Evolutionary conservation across 2,329 filamentous ascomycete genomes (phyloP).

Genomic region (Arthrobotrys entomopaga): DNA sequence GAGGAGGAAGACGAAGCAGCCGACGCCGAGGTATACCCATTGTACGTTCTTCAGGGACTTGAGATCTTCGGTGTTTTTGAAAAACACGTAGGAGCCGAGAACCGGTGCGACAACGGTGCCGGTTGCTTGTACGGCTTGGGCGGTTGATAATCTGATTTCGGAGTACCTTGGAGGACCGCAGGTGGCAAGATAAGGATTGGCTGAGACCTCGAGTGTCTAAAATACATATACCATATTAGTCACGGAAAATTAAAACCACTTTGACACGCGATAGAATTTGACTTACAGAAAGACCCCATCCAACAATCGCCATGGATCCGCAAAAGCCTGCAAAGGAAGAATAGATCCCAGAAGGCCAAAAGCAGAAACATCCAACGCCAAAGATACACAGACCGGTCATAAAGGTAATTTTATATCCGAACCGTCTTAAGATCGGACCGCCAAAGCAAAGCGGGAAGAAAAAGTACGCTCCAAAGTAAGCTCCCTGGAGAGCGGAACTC

Average conservation of each 20-base stretch:
- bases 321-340: slow-evolving; percentile 71
- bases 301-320: slow-evolving; percentile 69
- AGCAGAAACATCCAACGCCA: slow-evolving; percentile 69
- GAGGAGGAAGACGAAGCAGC: slow-evolving; percentile 69
- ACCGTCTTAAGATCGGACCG: slow-evolving; percentile 63
- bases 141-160: slow-evolving; percentile 70
- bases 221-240: background rate
- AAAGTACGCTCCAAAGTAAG: slow-evolving; percentile 71
- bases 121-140: slow-evolving; percentile 70
- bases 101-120: slow-evolving; percentile 69
- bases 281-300: slow-evolving; percentile 63
- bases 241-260: no score
- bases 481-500: slow-evolving; percentile 72
- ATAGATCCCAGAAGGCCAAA: slow-evolving; percentile 70
- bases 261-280: background rate
- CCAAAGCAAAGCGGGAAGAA: slow-evolving; percentile 63
- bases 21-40: slow-evolving; percentile 73
- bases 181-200: slow-evolving; percentile 67
- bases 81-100: slow-evolving; percentile 71
- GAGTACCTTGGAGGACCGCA: slow-evolving; percentile 71
- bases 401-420: slow-evolving; percentile 65
- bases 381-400: slow-evolving; percentile 68
- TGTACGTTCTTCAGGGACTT: slow-evolving; percentile 70
- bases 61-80: slow-evolving; percentile 66
- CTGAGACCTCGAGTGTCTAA: slow-evolving; percentile 69